phyloP scores from a whole-genome alignment of 192 early-diverging fungal species.

The Backusella macrospora region DNA sequence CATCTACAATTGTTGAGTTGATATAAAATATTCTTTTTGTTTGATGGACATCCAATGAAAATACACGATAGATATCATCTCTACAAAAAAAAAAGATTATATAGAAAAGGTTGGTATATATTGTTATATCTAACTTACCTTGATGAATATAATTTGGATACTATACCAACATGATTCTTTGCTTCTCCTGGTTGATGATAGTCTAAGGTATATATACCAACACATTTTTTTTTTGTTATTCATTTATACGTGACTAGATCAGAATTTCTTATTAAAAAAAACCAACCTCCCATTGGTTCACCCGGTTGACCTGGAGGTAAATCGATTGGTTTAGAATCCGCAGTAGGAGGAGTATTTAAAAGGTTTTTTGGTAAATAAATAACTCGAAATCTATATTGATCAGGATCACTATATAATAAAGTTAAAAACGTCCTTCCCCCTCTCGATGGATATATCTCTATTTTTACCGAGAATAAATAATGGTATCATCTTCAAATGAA shows the following conservation, averaged over 20 bases:
- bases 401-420: conserved; percentile 27
- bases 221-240: background rate
- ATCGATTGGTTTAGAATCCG: background rate
- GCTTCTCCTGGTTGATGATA: conserved; percentile 24
- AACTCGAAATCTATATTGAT: conserved; percentile 22
- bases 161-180: conserved; percentile 15
- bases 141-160: conserved; percentile 26
- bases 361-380: conserved; percentile 16
- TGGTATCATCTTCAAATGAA: conserved; percentile 26
- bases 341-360: conserved; percentile 16
- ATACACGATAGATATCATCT: conserved; percentile 19
- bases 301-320: conserved; percentile 20
- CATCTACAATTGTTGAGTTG: conserved; percentile 18
- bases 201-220: background rate
- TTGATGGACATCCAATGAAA: conserved; percentile 17
- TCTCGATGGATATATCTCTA: background rate
- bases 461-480: conserved; percentile 42
- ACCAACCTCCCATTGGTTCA: conserved; percentile 22
- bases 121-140: conserved; percentile 2
- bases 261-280: background rate
- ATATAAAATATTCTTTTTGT: conserved; percentile 11
- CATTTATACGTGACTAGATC: background rate
- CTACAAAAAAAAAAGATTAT: background rate
- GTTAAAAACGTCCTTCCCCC: no score
- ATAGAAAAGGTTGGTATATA: background rate